These are phyloP conservation scores for Mycena alexandri DNA, from an alignment of 768 basidiomycete species.

Conservation along the genomic window DNA sequence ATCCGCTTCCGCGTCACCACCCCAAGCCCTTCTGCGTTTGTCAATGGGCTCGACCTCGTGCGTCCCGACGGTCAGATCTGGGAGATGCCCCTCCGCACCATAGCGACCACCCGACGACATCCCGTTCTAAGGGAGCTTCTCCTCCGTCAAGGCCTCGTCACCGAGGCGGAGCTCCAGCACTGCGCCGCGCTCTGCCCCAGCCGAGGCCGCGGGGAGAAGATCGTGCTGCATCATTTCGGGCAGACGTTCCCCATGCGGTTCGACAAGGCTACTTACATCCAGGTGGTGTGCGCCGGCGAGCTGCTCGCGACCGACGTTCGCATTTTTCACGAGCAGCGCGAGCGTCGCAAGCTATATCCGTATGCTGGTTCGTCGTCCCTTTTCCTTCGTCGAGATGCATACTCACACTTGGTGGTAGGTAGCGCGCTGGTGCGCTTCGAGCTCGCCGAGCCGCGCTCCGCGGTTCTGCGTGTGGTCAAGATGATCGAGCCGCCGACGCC, in stretches of 20 bases:
- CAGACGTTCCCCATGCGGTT: conserved; percentile 25
- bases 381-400: neutral
- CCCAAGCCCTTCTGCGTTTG: neutral
- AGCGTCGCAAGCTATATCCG: neutral
- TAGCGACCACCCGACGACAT: neutral
- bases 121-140: conserved; percentile 8
- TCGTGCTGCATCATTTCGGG: conserved; percentile 18
- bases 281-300: conserved; percentile 1
- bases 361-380: conserved; percentile 15
- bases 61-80: conserved; percentile 13
- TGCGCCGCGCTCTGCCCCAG: neutral
- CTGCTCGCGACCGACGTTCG: neutral
- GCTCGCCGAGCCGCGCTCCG: conserved; percentile 2
- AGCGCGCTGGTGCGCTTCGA: conserved; percentile 34
- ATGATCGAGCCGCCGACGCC: conserved; percentile 24
- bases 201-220: neutral
- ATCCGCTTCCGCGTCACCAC: conserved; percentile 29
- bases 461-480: conserved; percentile 28
- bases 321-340: conserved; percentile 24
- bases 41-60: conserved; percentile 20
- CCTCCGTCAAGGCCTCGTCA: conserved; percentile 25
- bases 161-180: conserved; percentile 4
- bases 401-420: conserved; percentile 9
- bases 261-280: neutral
- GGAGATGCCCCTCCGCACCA: conserved; percentile 11